Evolutionary conservation across 2,329 filamentous ascomycete species (phyloP).

Genomic region (Exophiala xenobiotica): DNA sequence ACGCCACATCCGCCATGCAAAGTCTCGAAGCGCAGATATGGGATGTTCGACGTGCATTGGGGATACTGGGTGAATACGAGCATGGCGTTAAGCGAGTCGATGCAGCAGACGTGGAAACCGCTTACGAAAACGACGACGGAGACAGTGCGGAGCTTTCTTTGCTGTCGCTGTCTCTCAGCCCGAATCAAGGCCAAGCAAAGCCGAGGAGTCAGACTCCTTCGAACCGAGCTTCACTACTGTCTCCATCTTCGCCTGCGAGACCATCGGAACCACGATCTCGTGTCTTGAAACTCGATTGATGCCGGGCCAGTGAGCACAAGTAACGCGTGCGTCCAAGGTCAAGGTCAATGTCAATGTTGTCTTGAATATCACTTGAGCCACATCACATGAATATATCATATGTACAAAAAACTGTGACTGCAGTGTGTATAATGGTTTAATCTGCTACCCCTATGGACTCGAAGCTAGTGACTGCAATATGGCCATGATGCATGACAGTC

Average conservation of each 20-base stretch:
- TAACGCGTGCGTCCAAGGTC: too few species aligned
- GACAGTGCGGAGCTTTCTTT: neutral
- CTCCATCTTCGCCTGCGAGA: constrained; percentile 6
- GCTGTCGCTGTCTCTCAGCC: neutral
- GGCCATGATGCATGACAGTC: too few species aligned
- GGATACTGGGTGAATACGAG: constrained; percentile 6
- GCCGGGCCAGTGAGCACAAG: too few species aligned
- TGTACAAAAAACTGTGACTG: too few species aligned
- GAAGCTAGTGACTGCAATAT: too few species aligned
- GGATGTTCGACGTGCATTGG: constrained; percentile 16
- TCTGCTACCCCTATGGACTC: too few species aligned
- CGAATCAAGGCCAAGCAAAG: neutral
- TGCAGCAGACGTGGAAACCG: neutral
- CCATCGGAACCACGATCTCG: constrained; percentile 13
- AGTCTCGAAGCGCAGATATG: constrained; percentile 41
- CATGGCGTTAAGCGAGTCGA: neutral
- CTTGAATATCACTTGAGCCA: neutral
- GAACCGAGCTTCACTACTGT: constrained; percentile 1
- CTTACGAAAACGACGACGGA: neutral
- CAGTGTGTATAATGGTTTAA: too few species aligned
- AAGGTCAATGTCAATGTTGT: neutral
- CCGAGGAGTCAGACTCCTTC: neutral
- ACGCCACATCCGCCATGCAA: constrained; percentile 42
- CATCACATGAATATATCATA: too few species aligned
- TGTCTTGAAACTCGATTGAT: constrained; percentile 19